These are phyloP conservation scores for Boletus subcaerulescens DNA, from an alignment of 768 basidiomycete genomes.

Conservation along the genomic window DNA sequence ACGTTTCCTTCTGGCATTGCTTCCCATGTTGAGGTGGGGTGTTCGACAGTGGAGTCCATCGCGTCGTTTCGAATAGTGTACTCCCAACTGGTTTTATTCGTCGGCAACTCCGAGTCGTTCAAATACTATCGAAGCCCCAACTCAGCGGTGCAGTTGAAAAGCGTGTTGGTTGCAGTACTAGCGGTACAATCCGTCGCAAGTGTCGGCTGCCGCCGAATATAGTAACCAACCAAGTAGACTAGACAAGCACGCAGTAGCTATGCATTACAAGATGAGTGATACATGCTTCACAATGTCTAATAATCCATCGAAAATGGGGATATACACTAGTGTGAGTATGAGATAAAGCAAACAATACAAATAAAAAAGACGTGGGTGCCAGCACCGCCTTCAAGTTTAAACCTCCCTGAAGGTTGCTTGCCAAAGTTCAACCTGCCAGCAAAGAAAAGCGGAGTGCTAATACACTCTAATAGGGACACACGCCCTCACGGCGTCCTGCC, in stretches of 20 bases:
- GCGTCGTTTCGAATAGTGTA: background rate
- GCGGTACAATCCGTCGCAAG: no score
- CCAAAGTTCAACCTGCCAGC: background rate
- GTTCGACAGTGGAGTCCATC: constrained; percentile 49
- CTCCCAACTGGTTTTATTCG: background rate
- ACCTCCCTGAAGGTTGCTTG: background rate
- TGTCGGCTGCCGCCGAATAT: background rate
- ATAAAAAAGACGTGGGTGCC: background rate
- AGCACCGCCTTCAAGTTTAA: background rate
- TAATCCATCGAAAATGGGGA: background rate
- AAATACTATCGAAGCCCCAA: no score
- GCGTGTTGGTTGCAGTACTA: no score
- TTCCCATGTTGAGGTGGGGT: constrained; percentile 85
- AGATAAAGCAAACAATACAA: background rate
- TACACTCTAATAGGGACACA: constrained; percentile 59
- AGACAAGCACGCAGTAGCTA: background rate
- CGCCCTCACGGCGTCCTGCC: constrained; percentile 59
- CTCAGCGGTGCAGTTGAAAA: no score
- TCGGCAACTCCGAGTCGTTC: no score
- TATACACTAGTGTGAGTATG: constrained; percentile 1
- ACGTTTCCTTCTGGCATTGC: constrained; percentile 83
- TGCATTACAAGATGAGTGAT: background rate
- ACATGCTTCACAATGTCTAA: constrained; percentile 8
- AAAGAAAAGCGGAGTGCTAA: constrained; percentile 26
- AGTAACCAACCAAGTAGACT: background rate